phyloP scores from a whole-genome alignment of 768 basidiomycete genomes.

The Boletus vermiculosoides region DNA sequence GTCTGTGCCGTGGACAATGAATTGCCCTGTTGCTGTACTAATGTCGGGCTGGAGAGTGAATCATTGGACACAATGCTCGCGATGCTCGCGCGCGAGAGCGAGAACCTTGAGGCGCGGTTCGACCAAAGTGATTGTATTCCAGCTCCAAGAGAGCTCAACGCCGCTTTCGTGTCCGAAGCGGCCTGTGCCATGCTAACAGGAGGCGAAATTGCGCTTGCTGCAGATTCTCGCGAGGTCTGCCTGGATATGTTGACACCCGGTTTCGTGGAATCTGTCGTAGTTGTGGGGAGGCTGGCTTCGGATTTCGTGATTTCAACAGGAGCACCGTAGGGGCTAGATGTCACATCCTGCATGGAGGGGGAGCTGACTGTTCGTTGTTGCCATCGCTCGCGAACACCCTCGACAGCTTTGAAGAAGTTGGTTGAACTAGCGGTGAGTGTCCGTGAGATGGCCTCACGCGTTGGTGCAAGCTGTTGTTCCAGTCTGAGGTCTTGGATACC shows the following conservation, averaged over 20 bases:
- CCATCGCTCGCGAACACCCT: constrained; percentile 82
- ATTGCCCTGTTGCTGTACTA: constrained; percentile 1
- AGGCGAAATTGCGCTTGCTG: constrained; percentile 7
- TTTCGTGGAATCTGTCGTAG: constrained; percentile 16
- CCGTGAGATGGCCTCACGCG: constrained; percentile 82
- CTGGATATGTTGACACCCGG: constrained; percentile 10
- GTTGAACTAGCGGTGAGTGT: constrained; percentile 74
- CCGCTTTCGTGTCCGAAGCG: constrained; percentile 34
- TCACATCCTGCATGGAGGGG: constrained; percentile 24
- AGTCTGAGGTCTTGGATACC: constrained; percentile 92
- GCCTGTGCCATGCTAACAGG: constrained; percentile 33
- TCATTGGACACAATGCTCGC: constrained; percentile 27
- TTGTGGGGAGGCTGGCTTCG: constrained; percentile 21
- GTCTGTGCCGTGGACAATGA: constrained; percentile 3
- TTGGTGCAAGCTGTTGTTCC: constrained; percentile 91
- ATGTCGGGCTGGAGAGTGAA: constrained; percentile 14
- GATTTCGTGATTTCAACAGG: constrained; percentile 33
- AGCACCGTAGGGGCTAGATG: constrained; percentile 17
- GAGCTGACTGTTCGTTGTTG: constrained; percentile 38
- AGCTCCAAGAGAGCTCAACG: constrained; percentile 41
- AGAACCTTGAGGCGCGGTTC: constrained; percentile 39
- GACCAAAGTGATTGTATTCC: constrained; percentile 51
- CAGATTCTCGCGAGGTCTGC: constrained; percentile 30
- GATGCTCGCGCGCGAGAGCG: constrained; percentile 33
- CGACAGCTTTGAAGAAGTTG: constrained; percentile 85